Percentiles rank a stretch among this genome's conserved stretches.
Evolutionary conservation across 2,329 filamentous ascomycete species (phyloP).

Genomic region (Metarhizium rileyi): DNA sequence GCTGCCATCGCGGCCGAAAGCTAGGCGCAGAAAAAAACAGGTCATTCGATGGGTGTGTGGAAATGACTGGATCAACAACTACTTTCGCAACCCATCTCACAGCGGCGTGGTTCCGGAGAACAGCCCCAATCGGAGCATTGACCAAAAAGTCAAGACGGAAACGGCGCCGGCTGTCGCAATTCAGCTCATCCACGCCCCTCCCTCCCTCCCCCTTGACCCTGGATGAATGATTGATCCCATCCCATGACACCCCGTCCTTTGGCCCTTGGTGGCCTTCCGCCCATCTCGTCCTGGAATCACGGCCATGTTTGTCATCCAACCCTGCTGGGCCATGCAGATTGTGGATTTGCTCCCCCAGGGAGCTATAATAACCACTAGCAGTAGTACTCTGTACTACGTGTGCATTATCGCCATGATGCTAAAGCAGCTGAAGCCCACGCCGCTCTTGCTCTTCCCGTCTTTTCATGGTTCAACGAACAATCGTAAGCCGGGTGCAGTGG

Average conservation of each 20-base stretch:
- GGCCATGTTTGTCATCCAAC: neutral
- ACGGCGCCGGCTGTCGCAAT: neutral
- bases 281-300: neutral
- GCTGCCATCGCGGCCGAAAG: neutral
- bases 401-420: too few species aligned
- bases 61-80: neutral
- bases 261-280: neutral
- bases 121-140: neutral
- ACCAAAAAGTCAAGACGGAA: neutral
- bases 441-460: neutral
- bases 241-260: neutral
- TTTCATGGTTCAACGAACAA: neutral
- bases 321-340: neutral
- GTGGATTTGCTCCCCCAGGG: constrained; percentile 1
- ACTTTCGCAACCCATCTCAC: neutral
- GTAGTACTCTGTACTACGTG: neutral
- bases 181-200: neutral
- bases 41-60: neutral
- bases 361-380: neutral
- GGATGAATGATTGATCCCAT: neutral
- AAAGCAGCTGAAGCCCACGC: too few species aligned
- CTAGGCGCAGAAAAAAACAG: too few species aligned
- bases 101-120: neutral
- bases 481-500: neutral
- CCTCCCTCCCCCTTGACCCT: neutral